Conservation (phyloP, 2,329 filamentous ascomycete species). For the Lizonia empirigonia region DNA sequence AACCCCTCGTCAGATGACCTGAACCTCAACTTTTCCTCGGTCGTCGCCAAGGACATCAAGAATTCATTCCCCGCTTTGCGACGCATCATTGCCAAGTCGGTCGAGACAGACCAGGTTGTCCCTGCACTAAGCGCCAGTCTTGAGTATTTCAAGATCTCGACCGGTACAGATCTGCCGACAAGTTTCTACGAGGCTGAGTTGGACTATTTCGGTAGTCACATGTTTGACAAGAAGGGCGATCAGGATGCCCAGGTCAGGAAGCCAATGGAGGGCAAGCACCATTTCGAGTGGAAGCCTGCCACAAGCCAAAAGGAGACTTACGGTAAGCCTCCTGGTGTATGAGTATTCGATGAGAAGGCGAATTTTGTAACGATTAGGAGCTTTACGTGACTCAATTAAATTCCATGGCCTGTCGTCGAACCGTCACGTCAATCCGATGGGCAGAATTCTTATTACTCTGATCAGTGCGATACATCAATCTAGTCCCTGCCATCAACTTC, state of each 20-base stretch:
- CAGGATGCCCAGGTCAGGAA: conserved; percentile 52
- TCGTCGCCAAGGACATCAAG: conserved; percentile 61
- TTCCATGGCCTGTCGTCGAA: no score
- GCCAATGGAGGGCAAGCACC: conserved; percentile 63
- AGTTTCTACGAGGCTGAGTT: conserved; percentile 73
- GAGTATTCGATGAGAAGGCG: neutral
- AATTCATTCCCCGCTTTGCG: conserved; percentile 60
- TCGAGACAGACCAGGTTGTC: conserved; percentile 64
- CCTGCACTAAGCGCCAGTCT: conserved; percentile 66
- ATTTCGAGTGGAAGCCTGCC: conserved; percentile 66
- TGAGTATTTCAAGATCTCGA: conserved; percentile 70
- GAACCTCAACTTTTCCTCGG: conserved; percentile 49
- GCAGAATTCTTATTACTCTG: no score
- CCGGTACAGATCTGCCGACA: conserved; percentile 65
- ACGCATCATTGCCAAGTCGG: conserved; percentile 59
- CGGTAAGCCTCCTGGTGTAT: conserved; percentile 16
- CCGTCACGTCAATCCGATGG: no score
- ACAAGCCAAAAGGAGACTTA: conserved; percentile 31
- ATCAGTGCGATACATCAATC: conserved; percentile 40
- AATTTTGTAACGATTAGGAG: no score
- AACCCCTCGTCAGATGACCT: conserved; percentile 52
- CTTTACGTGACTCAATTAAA: no score
- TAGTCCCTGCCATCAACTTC: conserved; percentile 32
- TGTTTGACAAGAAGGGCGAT: conserved; percentile 65
- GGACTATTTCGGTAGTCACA: conserved; percentile 72